Percentiles rank a stretch among this genome's conserved stretches.
phyloP scores from a whole-genome alignment of 2,329 filamentous ascomycete genomes.

The Laburnicola sp. region DNA sequence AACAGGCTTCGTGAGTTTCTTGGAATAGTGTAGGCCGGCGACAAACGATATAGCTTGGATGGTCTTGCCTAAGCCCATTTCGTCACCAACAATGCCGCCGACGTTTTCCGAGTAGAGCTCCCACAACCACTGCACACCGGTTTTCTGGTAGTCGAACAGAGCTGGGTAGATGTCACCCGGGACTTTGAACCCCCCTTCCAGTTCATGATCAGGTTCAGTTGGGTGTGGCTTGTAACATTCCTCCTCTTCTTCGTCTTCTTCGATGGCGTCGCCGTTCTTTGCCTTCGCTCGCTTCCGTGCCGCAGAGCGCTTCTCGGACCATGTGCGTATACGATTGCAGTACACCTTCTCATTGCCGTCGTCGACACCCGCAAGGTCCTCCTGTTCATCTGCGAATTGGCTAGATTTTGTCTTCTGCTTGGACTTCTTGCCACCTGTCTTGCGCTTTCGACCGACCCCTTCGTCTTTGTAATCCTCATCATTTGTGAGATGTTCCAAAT shows the following conservation, averaged over 20 bases:
- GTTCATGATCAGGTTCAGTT: constrained; percentile 71
- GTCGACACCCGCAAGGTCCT: constrained; percentile 70
- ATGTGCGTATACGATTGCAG: constrained; percentile 71
- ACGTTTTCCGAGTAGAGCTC: constrained; percentile 88
- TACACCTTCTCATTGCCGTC: constrained; percentile 88
- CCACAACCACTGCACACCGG: constrained; percentile 92
- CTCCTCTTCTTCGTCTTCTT: constrained; percentile 48
- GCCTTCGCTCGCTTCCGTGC: constrained; percentile 57
- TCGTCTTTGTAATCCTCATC: constrained; percentile 47
- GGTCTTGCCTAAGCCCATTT: constrained; percentile 99
- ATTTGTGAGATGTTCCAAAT: constrained; percentile 38
- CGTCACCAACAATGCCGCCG: constrained; percentile 92
- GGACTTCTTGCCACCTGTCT: constrained; percentile 32
- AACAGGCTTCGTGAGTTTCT: constrained; percentile 78
- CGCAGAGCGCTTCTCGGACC: constrained; percentile 67
- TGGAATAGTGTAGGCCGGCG: constrained; percentile 89
- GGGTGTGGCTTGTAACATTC: constrained; percentile 91
- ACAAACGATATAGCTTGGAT: constrained; percentile 80
- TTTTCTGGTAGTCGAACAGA: constrained; percentile 96
- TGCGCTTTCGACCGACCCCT: constrained; percentile 46
- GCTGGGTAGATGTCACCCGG: constrained; percentile 93
- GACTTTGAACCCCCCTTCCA: constrained; percentile 75
- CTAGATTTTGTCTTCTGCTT: constrained; percentile 28
- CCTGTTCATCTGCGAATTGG: constrained; percentile 39
- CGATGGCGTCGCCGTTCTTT: constrained; percentile 29